These are phyloP conservation scores for Bromus sterilis DNA, from an alignment of 176 grass and related monocot species.

Conservation along the genomic window DNA sequence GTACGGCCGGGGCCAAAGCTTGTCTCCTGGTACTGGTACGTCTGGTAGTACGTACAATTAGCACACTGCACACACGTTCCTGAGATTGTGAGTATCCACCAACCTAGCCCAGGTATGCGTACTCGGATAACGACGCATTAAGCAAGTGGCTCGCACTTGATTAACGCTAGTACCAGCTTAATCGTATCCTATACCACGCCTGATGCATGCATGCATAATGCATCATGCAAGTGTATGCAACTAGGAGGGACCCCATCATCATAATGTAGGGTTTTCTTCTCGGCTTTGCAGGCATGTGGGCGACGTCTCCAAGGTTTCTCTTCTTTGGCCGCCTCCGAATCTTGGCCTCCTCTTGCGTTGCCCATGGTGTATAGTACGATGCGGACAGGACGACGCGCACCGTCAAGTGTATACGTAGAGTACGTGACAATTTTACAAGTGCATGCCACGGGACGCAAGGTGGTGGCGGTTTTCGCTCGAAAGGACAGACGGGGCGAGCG, in stretches of 20 bases:
- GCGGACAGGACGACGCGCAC: neutral
- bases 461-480: neutral
- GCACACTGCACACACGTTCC: neutral
- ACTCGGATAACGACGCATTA: neutral
- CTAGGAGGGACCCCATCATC: neutral
- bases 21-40: too few species aligned
- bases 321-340: neutral
- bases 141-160: neutral
- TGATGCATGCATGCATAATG: neutral
- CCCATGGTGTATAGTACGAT: neutral
- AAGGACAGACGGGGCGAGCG: neutral
- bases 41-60: neutral
- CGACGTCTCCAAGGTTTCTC: slow-evolving; percentile 1
- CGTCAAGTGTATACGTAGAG: neutral
- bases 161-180: neutral
- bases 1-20: neutral
- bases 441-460: neutral
- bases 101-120: neutral
- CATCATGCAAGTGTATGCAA: too few species aligned
- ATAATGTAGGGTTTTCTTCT: too few species aligned
- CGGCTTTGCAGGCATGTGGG: neutral
- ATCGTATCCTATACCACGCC: neutral
- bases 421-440: slow-evolving; percentile 10
- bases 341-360: neutral
- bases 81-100: neutral